Evolutionary conservation across 805 yeast species (phyloP).

Genomic region (Candida nonsorbophila): DNA sequence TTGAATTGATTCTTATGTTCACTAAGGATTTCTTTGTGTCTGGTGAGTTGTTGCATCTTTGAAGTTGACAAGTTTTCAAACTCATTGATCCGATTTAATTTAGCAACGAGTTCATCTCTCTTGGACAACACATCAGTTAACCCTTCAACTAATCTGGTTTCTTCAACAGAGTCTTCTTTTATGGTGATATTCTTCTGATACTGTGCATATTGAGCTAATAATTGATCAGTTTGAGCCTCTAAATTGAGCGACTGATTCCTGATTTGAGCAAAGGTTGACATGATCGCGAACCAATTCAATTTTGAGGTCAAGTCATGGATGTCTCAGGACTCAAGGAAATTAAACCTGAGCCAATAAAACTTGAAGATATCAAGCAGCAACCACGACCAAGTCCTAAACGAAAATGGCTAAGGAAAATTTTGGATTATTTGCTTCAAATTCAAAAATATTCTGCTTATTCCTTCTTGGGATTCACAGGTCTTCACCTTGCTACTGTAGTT

Average conservation of each 20-base stretch:
- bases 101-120: conserved; percentile 49
- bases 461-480: conserved; percentile 49
- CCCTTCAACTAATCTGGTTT: conserved; percentile 8
- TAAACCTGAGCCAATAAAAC: conserved; percentile 8
- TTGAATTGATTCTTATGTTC: conserved; percentile 64
- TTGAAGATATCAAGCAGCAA: not conserved
- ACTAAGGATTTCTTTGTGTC: conserved; percentile 71
- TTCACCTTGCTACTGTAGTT: conserved; percentile 54
- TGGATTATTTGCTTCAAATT: conserved; percentile 12
- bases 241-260: conserved; percentile 63
- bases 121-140: conserved; percentile 18
- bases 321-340: conserved; percentile 3
- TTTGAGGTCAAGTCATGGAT: not conserved
- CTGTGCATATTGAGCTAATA: conserved; percentile 37
- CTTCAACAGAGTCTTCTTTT: conserved; percentile 18
- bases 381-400: not conserved
- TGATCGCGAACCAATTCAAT: conserved; percentile 2
- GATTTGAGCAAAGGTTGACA: conserved; percentile 55
- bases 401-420: conserved; percentile 6
- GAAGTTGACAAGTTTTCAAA: conserved; percentile 51
- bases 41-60: conserved; percentile 71
- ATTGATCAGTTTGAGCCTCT: conserved; percentile 66
- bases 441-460: conserved; percentile 63
- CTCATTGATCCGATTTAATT: conserved; percentile 13
- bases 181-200: conserved; percentile 22